Evolutionary conservation across 495 filamentous ascomycete species (phyloP).

Genomic region (Hypoxylon fragiforme): DNA sequence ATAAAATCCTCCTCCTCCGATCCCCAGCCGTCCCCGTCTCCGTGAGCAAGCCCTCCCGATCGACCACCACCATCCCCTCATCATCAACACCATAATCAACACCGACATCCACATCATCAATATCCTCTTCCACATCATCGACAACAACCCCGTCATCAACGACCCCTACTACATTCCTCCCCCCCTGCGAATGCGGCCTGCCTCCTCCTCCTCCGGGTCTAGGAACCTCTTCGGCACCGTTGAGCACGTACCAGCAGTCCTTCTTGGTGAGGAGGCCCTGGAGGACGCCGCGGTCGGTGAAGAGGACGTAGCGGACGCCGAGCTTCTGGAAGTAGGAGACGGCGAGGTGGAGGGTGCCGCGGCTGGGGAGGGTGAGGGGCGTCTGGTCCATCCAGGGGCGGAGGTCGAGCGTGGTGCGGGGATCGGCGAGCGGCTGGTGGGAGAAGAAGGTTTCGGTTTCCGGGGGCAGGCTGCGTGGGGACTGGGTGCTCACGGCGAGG

Average conservation of each 20-base stretch:
- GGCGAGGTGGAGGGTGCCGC: slow-evolving; percentile 74
- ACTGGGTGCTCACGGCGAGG: slow-evolving; percentile 59
- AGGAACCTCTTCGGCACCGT: slow-evolving; percentile 77
- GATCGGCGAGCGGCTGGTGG: slow-evolving; percentile 80
- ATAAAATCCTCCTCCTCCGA: slow-evolving; percentile 32
- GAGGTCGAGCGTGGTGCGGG: slow-evolving; percentile 77
- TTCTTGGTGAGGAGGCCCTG: slow-evolving; percentile 94
- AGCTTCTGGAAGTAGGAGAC: slow-evolving; percentile 92
- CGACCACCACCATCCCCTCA: slow-evolving; percentile 3
- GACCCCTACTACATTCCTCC: no score
- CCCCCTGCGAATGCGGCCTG: no score
- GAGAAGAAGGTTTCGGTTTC: slow-evolving; percentile 82
- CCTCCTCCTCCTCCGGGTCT: no score
- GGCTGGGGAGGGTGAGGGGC: slow-evolving; percentile 81
- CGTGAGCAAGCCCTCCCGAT: slow-evolving; percentile 13
- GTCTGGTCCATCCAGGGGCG: slow-evolving; percentile 99
- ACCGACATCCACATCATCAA: background rate
- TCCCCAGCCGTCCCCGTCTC: slow-evolving; percentile 13
- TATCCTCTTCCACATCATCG: background rate
- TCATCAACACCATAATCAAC: no score
- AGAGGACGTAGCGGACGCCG: slow-evolving; percentile 87
- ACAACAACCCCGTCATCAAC: no score
- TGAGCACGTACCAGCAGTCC: slow-evolving; percentile 93
- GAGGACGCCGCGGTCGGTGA: slow-evolving; percentile 76
- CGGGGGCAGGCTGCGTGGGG: slow-evolving; percentile 61